phyloP scores from a whole-genome alignment of 768 basidiomycete species.

The Crassisporium funariophilum region DNA sequence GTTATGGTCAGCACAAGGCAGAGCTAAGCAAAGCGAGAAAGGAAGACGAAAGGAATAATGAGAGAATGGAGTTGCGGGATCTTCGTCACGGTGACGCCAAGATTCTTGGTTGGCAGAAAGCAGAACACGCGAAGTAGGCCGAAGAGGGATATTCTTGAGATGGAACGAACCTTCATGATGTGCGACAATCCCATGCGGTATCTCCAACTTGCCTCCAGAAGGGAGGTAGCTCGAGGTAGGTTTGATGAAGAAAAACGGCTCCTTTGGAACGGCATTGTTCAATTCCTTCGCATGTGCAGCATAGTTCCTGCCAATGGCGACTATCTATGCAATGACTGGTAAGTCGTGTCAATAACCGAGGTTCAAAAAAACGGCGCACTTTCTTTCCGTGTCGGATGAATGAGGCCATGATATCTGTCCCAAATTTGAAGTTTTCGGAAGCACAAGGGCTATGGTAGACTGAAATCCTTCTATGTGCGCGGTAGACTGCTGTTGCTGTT shows the following conservation, averaged over 20 bases:
- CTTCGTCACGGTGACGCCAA: too few species aligned
- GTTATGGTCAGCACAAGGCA: slow-evolving; percentile 1
- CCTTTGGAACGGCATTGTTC: slow-evolving; percentile 83
- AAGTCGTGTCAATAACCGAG: background rate
- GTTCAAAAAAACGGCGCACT: slow-evolving; percentile 17
- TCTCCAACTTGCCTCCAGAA: slow-evolving; percentile 80
- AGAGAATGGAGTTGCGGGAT: background rate
- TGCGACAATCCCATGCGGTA: slow-evolving; percentile 79
- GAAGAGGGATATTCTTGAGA: background rate
- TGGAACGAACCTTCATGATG: slow-evolving; percentile 82
- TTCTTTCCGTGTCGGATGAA: slow-evolving; percentile 42
- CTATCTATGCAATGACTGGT: slow-evolving; percentile 56
- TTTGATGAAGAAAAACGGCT: slow-evolving; percentile 99
- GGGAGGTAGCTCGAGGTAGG: slow-evolving; percentile 88
- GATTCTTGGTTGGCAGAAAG: background rate
- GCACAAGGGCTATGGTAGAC: background rate
- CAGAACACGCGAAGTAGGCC: background rate
- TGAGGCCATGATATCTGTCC: slow-evolving; percentile 27
- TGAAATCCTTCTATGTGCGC: too few species aligned
- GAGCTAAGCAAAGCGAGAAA: slow-evolving; percentile 3
- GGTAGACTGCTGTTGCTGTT: too few species aligned
- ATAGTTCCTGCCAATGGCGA: slow-evolving; percentile 96
- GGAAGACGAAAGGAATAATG: background rate
- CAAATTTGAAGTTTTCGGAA: background rate
- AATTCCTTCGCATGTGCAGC: slow-evolving; percentile 90